A percentile compares a stretch with the other conserved stretches of the same genome.
Evolutionary conservation across 148 eudicot genomes (phyloP).

Genomic region (Chenopodium suecicum): DNA sequence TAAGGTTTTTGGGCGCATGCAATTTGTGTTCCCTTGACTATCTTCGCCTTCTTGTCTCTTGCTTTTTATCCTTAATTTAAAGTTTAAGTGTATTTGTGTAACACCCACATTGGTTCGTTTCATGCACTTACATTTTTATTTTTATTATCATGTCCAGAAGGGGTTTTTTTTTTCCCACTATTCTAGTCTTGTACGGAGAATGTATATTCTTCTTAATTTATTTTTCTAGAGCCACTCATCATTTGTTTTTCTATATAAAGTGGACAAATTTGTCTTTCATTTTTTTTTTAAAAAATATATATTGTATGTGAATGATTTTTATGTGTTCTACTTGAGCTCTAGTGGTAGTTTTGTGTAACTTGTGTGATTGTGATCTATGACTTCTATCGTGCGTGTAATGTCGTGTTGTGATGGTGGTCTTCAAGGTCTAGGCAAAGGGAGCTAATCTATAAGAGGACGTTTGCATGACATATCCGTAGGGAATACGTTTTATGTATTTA

Average conservation of each 20-base stretch:
- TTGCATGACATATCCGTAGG: too few species aligned
- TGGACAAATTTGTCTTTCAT: background rate
- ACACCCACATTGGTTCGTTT: background rate
- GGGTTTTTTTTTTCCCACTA: background rate
- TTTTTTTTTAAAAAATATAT: too few species aligned
- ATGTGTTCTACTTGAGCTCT: too few species aligned
- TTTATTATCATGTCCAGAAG: background rate
- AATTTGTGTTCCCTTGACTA: conserved; percentile 15
- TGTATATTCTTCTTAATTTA: background rate
- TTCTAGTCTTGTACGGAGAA: background rate
- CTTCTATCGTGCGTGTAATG: too few species aligned
- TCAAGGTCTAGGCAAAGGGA: too few species aligned
- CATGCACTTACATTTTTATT: background rate
- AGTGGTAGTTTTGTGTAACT: too few species aligned
- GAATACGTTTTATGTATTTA: too few species aligned
- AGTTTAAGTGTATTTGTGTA: background rate
- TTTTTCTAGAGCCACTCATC: background rate
- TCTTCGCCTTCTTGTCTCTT: background rate
- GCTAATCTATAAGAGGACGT: too few species aligned
- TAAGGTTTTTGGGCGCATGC: conserved; percentile 24
- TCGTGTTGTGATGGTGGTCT: too few species aligned
- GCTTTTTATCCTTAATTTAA: background rate
- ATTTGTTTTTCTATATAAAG: background rate
- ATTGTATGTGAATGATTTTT: too few species aligned
- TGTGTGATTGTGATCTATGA: too few species aligned